Conservation (phyloP, 2,329 filamentous ascomycete genomes). For the Xylariaceae sp. region DNA sequence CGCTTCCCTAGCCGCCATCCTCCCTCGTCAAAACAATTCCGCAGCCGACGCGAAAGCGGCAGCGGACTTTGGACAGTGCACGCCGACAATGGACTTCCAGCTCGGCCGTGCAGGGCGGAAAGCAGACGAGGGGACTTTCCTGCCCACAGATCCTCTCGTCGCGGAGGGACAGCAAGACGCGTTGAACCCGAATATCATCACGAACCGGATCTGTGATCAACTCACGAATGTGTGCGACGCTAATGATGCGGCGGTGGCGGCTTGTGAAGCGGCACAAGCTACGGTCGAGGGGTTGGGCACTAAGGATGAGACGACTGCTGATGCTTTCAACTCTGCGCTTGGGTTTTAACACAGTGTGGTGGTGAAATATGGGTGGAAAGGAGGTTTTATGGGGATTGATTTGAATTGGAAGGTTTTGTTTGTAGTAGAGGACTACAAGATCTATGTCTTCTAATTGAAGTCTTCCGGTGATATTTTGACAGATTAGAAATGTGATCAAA, state of each 20-base stretch:
- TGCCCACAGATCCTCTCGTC: conserved; percentile 51
- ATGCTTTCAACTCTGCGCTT: conserved; percentile 43
- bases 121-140: conserved; percentile 53
- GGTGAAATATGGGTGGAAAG: too few relatives aligned
- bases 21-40: conserved; percentile 8
- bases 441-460: too few relatives aligned
- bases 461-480: too few relatives aligned
- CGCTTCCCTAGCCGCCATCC: conserved; percentile 12
- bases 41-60: conserved; percentile 25
- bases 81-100: conserved; percentile 53
- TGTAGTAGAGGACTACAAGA: too few relatives aligned
- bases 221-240: conserved; percentile 57
- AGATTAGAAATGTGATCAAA: too few relatives aligned
- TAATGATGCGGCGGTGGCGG: conserved; percentile 48
- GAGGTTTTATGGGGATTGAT: too few relatives aligned
- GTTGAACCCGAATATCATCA: conserved; percentile 62
- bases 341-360: conserved; percentile 30
- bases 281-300: conserved; percentile 48
- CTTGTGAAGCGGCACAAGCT: conserved; percentile 46
- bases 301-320: conserved; percentile 44
- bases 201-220: conserved; percentile 58
- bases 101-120: conserved; percentile 48
- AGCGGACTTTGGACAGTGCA: conserved; percentile 47
- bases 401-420: too few relatives aligned
- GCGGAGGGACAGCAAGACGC: conserved; percentile 53